Conservation (phyloP, 2,329 filamentous ascomycete genomes). For the Phialocephala subalpina region DNA sequence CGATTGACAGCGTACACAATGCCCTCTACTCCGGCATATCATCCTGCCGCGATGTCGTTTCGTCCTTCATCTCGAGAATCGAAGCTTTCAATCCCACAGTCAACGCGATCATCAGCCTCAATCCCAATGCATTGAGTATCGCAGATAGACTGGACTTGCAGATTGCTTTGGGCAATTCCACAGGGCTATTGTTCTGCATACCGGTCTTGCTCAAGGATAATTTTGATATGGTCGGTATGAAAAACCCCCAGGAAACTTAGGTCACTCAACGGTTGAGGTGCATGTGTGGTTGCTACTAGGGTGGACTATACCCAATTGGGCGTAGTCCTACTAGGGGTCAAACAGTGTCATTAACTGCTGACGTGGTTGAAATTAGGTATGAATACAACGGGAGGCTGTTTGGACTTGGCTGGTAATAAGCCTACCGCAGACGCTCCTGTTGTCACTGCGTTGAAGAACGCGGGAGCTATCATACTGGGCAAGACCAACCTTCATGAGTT, state of each 20-base stretch:
- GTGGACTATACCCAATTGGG: no score
- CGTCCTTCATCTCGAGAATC: slow-evolving; percentile 57
- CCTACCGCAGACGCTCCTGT: slow-evolving; percentile 57
- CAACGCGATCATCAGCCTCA: slow-evolving; percentile 57
- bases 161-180: slow-evolving; percentile 56
- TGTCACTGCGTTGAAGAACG: slow-evolving; percentile 67
- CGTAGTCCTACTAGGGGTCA: no score
- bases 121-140: slow-evolving; percentile 49
- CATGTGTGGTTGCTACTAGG: no score
- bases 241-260: no score
- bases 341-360: no score
- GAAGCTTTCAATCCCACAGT: slow-evolving; percentile 62
- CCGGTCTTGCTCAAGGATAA: slow-evolving; percentile 72
- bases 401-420: slow-evolving; percentile 55
- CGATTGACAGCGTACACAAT: slow-evolving; percentile 63
- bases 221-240: slow-evolving; percentile 39
- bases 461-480: slow-evolving; percentile 78
- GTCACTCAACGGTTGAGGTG: no score
- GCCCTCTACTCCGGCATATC: slow-evolving; percentile 57
- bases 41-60: slow-evolving; percentile 32
- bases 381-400: slow-evolving; percentile 63
- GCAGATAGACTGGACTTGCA: slow-evolving; percentile 59
- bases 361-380: no score
- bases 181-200: slow-evolving; percentile 64
- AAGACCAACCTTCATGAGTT: slow-evolving; percentile 88